Evolutionary conservation across 164 flowering plant genomes (phyloP), one percentile per base, ranked within the genome.

Genomic region (Nymphaea colorata): DNA sequence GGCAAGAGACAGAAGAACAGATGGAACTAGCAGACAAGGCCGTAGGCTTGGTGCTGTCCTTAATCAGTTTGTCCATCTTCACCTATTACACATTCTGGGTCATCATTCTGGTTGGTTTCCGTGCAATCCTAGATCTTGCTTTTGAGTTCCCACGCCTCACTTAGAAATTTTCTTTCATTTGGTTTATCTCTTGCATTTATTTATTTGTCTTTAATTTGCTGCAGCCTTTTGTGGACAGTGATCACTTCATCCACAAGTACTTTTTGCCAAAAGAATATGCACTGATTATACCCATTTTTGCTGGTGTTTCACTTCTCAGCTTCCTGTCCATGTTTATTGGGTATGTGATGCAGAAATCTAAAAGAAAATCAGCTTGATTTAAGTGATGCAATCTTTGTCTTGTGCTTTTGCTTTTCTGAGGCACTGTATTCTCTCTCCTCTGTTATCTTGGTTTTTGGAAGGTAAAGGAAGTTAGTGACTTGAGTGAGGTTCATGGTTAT

Each of bases 61-160:
- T 77, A 3, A 81, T 79, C 73, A 95, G 99, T 82, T 66, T 95
- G 67, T 84, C 96, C n/a, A 79, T 95, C 64, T 95, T 95, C 84
- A 86, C 92, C 3, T 95, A 95, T 70, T 95, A 95, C 67, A 90
- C 98, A 1, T 86, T 90, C 68, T 95, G 99, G 99, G 96, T 95
- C 66, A 81, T 92, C 78, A 90, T 95, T 67, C 86, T 95, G 93
- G 97, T 92, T 7, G 78, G 94, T 85, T 68, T 6, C 51, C 17
- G 42, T 61, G 10, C 59, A 8, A 55, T 55, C 12, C 10, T 55
- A 8, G 59, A 25, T 25, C 1, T 25, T 25, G 36, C 36, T 25
- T 25, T 25, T 25, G 36, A 25, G 36, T 25, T 25, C 36, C 36
- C 36, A 25, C 36, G 36, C 36, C 36, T 25, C 36, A 25, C 36